These are phyloP conservation scores for Metschnikowia gelsemii DNA, from an alignment of 805 yeast species.

Conservation along the genomic window DNA sequence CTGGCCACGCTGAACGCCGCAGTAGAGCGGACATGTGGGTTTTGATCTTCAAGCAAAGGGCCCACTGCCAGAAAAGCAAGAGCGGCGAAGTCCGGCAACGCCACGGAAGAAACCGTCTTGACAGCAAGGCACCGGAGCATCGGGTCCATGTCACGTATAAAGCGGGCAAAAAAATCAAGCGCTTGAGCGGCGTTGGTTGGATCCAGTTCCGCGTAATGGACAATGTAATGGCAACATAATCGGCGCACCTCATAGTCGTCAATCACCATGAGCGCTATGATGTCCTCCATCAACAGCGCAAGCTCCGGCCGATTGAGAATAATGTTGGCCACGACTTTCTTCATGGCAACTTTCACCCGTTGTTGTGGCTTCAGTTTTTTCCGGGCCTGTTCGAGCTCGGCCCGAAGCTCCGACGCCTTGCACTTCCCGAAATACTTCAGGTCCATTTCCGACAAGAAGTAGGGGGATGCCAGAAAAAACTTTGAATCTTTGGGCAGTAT, in stretches of 20 bases:
- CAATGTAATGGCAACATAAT: slow-evolving; percentile 66
- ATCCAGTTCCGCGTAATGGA: slow-evolving; percentile 56
- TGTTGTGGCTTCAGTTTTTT: slow-evolving; percentile 42
- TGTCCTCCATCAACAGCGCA: slow-evolving; percentile 62
- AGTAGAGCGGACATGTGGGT: slow-evolving; percentile 62
- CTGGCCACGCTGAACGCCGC: slow-evolving; percentile 72
- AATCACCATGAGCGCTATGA: slow-evolving; percentile 48
- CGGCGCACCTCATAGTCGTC: slow-evolving; percentile 70
- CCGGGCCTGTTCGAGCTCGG: slow-evolving; percentile 44
- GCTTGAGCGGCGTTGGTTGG: slow-evolving; percentile 58
- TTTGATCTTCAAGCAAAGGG: slow-evolving; percentile 42
- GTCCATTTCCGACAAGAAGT: slow-evolving; percentile 13
- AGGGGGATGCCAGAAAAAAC: no score
- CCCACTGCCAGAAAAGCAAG: slow-evolving; percentile 45
- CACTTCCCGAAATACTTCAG: slow-evolving; percentile 37
- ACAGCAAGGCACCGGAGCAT: slow-evolving; percentile 58
- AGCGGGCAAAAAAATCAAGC: slow-evolving; percentile 53
- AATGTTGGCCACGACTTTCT: slow-evolving; percentile 77
- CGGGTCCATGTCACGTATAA: slow-evolving; percentile 49
- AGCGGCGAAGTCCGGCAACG: slow-evolving; percentile 50
- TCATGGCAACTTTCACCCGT: slow-evolving; percentile 44
- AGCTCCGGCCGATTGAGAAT: slow-evolving; percentile 81
- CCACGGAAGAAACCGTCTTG: slow-evolving; percentile 61
- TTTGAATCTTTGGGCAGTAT: no score
- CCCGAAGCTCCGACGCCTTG: slow-evolving; percentile 40